Evolutionary conservation across 345 rosid genomes (phyloP), one percentile per base, ranked within the genome.

Genomic region (Isatis tinctoria): DNA sequence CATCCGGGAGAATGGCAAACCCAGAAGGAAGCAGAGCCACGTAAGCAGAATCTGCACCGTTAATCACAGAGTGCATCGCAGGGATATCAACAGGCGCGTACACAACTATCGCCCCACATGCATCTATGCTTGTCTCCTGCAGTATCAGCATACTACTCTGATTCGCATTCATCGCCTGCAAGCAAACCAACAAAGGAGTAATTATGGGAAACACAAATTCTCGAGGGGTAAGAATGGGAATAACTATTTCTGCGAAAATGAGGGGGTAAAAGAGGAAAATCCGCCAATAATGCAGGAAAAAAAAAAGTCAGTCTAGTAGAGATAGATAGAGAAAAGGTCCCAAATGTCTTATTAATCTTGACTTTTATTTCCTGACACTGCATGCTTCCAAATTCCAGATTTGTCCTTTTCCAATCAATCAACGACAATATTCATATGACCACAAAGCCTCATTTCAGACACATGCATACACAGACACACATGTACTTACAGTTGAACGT

Each of bases 71-170:
- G 65, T 85, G 91, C 97, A 94, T 94, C 74, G 98, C 95, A 3
- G 97, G 97, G 10, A 90, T 85, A 83, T 94, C 98, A 36, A 94
- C 97, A 3, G 98, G 98, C 27, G 97, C 97, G 89, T 94, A 90
- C 61, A 94, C 98, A n/a, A 94, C 95, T 53, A 86, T 87, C 37
- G 97, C 91, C 11, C 95, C 97, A 59, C 96, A 80, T 4, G 91
- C 88, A 82, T 94, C 97, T 67, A 85, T 84, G 83, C 96, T 88
- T 2, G 98, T 91, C 87, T 94, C 98, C 68, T 91, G 98, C 32
- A 94, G 82, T 48, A 94, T 90, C 76, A 91, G 72, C 93, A 94
- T 94, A 65, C 96, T 86, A 65, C 88, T 90, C 87, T 94, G 95
- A 78, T 82, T 90, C 27, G 92, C 75, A 84, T 83, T 90, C 92